Base-by-base conservation (phyloP, 495 filamentous ascomycete genomes). In the Neurospora sp. region DNA sequence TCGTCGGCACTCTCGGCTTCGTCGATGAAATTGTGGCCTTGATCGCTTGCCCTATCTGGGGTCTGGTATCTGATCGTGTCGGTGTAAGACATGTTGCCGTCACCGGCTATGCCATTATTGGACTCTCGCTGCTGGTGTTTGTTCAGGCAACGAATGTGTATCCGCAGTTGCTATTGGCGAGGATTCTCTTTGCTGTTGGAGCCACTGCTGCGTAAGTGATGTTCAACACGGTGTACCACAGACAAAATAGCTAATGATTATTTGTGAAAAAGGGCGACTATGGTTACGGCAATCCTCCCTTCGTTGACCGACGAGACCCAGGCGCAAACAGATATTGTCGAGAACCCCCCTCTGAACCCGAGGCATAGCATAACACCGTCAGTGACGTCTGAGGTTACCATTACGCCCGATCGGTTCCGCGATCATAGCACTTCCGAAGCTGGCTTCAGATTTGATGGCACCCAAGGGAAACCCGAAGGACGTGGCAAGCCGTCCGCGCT, bases 261-360 rank as follows among this genome's bases (percentile, higher is more conserved):
- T 70, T 3, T 19, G 24, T 19, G 31, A 34, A 62, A 43, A 72
- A 89, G 88, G 10, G 87, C 94, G 36, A 98, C 96, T 2, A 99
- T 99, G 96, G 96, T 99, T 38, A 98, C 96, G 6, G 96, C 96
- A 1, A 92, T 96, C 36, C 85, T 98, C 21, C 96, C 96, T 2
- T 91, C 92, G 7, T 92, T 99, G 79, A 94, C 93, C 21, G 86
- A 83, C 79, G 78, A 86, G 70, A 77, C 75, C 72, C 48, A 75
- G 70, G 71, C 78, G 45, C 74, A 73, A 28, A 66, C 54, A 31
- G 54, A 66, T 36, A 15, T 66, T 66, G 78, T 72, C 36, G 79
- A 81, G 45, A 79, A 45, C 13, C n/a, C 31, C 3, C 73, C 71
- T 19, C 71, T 76, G 48, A 69, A 76, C 39, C 24, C 69, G 2